Conservation (phyloP, 2,329 filamentous ascomycete genomes). For the Zarea fungicola region DNA sequence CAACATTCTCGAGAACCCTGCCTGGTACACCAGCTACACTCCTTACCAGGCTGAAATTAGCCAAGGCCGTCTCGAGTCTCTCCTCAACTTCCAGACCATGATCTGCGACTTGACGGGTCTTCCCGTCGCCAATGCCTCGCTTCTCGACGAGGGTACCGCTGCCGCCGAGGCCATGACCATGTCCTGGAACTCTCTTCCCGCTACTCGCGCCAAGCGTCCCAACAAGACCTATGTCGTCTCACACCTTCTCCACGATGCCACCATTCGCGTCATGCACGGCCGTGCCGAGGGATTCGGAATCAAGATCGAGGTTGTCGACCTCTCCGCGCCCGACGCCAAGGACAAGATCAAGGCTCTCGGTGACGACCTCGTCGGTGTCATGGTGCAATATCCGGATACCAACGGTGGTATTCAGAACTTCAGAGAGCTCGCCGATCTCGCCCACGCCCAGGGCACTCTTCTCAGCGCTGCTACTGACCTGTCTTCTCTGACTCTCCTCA, state of each 20-base stretch:
- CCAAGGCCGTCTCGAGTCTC: constrained; percentile 84
- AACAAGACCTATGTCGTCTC: constrained; percentile 84
- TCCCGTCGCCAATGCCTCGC: constrained; percentile 82
- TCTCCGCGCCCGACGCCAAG: constrained; percentile 56
- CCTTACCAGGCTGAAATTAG: constrained; percentile 97
- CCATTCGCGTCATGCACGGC: constrained; percentile 74
- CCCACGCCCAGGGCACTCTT: constrained; percentile 72
- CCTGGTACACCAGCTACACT: constrained; percentile 97
- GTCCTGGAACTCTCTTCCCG: constrained; percentile 70
- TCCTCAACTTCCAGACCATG: constrained; percentile 94
- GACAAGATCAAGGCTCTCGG: constrained; percentile 67
- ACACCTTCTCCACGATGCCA: constrained; percentile 76
- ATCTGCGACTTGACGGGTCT: constrained; percentile 83
- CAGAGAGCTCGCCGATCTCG: constrained; percentile 64
- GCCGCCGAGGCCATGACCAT: constrained; percentile 95
- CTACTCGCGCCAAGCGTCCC: constrained; percentile 64
- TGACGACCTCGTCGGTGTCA: constrained; percentile 77
- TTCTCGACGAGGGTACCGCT: constrained; percentile 87
- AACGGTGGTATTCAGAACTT: constrained; percentile 76
- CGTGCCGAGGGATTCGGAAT: constrained; percentile 91
- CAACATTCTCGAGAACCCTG: constrained; percentile 87
- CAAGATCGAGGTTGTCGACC: constrained; percentile 66
- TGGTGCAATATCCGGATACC: constrained; percentile 94
- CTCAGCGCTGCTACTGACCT: constrained; percentile 88
- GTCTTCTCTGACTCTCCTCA: constrained; percentile 78